Base-by-base conservation (phyloP, 768 basidiomycete genomes). In the Plicaturopsis crispa region DNA sequence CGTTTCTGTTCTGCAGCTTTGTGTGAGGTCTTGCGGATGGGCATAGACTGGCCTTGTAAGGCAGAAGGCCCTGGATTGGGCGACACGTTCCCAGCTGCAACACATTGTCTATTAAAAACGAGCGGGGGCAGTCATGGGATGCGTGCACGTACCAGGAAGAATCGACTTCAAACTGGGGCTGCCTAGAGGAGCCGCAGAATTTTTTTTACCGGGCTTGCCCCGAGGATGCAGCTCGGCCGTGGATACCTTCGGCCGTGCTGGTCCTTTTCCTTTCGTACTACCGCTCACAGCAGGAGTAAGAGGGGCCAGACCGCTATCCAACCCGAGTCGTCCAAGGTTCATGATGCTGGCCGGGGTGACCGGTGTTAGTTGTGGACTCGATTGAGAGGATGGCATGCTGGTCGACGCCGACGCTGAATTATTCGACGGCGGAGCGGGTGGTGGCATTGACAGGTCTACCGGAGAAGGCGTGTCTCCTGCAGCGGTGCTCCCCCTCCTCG, bases 1-100 rank as follows among this genome's bases (percentile, higher is more conserved):
- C 96, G 84, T 56, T 93, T 92, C 58, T 99, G 96, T 60, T 99
- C 96, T 4, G 96, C 96, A 10, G 82, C 87, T 61, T 97, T 98
- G 62, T 99, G 88, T 5, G 87, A 87, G 20, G 81, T 82, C 57
- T 88, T 89, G 42, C 78, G 73, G 33, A 72, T 59, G 24, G 69
- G 69, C 20, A 60, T 61, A 30, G 59, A 58, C 31, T 28, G 53
- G 73, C 46, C 1, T 49, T 48, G 16, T 51, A 49, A 8, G 43
- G 49, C 26, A 37, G 30, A 38, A 41, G 46, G 35, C n/a, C 39
- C 36, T 24, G 50, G 28, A 34, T 20, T 26, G 31, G 33, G 39
- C 7, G 51, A 35, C 42, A 51, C 32, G 8, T 41, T 33, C 13
- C 54, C 53, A 18, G 61, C 54, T 59, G 39, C 6, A 41, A 21